Evolutionary conservation across 371 early-diverging fungal species (phyloP).

Genomic region (Mucor lusitanicus): DNA sequence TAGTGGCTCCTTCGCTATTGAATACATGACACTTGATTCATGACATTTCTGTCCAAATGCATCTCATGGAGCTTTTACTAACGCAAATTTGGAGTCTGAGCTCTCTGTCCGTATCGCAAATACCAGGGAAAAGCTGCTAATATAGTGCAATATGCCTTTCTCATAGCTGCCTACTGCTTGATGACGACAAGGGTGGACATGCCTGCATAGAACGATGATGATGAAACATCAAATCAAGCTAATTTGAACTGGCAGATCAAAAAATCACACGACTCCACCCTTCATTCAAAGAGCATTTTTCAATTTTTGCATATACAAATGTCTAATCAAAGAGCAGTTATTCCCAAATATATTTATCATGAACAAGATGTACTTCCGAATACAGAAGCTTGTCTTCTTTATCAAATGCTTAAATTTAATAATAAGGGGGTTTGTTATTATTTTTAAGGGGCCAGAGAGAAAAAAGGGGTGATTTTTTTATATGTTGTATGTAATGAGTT

Average conservation of each 20-base stretch:
- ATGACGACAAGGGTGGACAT: neutral
- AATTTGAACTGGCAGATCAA: neutral
- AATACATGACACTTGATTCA: too few species aligned
- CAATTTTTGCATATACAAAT: neutral
- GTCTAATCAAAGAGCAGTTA: neutral
- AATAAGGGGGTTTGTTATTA: neutral
- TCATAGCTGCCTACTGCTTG: neutral
- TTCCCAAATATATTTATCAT: neutral
- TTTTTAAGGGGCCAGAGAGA: neutral
- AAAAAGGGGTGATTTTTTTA: neutral
- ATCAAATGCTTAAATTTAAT: neutral
- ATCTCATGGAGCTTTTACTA: too few species aligned
- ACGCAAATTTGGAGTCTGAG: neutral
- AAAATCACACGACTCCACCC: neutral
- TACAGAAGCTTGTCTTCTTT: neutral
- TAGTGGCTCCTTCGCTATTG: too few species aligned
- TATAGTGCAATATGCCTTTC: neutral
- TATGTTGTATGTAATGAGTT: constrained; percentile 1
- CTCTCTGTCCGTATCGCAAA: neutral
- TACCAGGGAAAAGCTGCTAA: neutral
- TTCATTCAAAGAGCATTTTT: neutral
- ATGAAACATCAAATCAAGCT: neutral
- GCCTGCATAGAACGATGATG: neutral
- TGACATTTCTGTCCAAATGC: too few species aligned
- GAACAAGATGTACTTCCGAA: neutral